Percentiles rank a stretch among this genome's conserved stretches.
Conservation (phyloP, 192 early-diverging fungal species). For the Coemansia sp. region DNA sequence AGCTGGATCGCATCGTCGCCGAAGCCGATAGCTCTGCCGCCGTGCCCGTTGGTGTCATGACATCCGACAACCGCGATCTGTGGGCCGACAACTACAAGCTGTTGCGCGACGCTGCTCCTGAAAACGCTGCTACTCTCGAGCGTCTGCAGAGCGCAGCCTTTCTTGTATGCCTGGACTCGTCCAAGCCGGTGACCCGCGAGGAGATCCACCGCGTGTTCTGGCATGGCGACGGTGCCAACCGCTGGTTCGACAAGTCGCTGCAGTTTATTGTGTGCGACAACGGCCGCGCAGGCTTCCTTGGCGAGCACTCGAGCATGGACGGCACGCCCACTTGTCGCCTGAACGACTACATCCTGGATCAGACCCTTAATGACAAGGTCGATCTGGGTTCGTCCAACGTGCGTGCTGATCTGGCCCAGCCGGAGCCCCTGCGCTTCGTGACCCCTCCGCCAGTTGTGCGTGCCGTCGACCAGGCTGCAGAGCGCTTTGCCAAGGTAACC, state of each 20-base stretch:
- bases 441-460: constrained; percentile 62
- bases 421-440: constrained; percentile 74
- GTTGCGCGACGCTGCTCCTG: constrained; percentile 64
- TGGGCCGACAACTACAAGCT: constrained; percentile 85
- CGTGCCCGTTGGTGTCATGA: constrained; percentile 82
- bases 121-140: constrained; percentile 73
- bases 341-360: constrained; percentile 76
- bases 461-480: constrained; percentile 67
- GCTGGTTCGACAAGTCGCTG: constrained; percentile 96
- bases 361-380: constrained; percentile 64
- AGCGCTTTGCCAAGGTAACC: constrained; percentile 79
- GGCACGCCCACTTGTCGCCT: constrained; percentile 87
- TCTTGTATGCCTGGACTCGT: constrained; percentile 89
- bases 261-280: constrained; percentile 98
- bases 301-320: constrained; percentile 95
- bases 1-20: constrained; percentile 69
- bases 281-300: constrained; percentile 94
- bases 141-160: constrained; percentile 87
- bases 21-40: constrained; percentile 69
- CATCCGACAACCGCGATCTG: constrained; percentile 89
- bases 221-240: constrained; percentile 96
- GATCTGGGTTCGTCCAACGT: constrained; percentile 67
- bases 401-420: constrained; percentile 63
- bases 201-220: constrained; percentile 87
- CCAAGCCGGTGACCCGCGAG: constrained; percentile 83